These are phyloP conservation scores for Hyaloscypha variabilis DNA, from an alignment of 495 filamentous ascomycete species.

Conservation along the genomic window DNA sequence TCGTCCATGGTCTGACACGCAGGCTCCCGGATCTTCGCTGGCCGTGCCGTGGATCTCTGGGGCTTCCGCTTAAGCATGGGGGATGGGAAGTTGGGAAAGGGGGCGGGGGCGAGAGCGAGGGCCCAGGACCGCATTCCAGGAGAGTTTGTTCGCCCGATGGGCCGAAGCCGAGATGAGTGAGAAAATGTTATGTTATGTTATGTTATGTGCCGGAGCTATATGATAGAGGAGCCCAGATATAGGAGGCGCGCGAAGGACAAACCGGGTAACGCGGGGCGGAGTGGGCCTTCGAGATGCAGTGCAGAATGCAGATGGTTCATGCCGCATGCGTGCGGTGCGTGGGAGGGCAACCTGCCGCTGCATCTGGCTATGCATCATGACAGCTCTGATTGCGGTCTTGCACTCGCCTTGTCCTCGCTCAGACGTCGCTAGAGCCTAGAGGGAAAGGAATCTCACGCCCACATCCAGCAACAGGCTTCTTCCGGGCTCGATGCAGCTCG, in stretches of 20 bases:
- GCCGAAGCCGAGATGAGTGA: not conserved
- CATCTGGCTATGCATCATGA: constrained; percentile 6
- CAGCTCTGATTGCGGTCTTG: not conserved
- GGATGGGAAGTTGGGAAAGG: too few species aligned
- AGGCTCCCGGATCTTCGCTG: not conserved
- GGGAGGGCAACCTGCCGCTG: not conserved
- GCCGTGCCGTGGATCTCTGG: not conserved
- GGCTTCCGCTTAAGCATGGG: too few species aligned
- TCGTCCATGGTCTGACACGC: not conserved
- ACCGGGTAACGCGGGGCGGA: not conserved
- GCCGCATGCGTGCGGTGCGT: not conserved
- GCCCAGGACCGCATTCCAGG: too few species aligned
- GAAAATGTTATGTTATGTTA: not conserved
- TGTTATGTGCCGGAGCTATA: not conserved
- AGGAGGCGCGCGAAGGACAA: not conserved
- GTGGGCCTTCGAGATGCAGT: not conserved
- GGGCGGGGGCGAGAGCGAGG: too few species aligned
- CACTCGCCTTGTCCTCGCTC: not conserved
- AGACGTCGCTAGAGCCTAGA: too few species aligned
- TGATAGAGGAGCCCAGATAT: not conserved
- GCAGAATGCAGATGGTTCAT: not conserved
- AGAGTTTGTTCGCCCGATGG: not conserved
- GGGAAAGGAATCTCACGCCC: too few species aligned
- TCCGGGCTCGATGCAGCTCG: not conserved
- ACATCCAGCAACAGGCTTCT: not conserved